Evolutionary conservation across 2,329 filamentous ascomycete genomes (phyloP).

Genomic region (Trichoderma arundinaceum): DNA sequence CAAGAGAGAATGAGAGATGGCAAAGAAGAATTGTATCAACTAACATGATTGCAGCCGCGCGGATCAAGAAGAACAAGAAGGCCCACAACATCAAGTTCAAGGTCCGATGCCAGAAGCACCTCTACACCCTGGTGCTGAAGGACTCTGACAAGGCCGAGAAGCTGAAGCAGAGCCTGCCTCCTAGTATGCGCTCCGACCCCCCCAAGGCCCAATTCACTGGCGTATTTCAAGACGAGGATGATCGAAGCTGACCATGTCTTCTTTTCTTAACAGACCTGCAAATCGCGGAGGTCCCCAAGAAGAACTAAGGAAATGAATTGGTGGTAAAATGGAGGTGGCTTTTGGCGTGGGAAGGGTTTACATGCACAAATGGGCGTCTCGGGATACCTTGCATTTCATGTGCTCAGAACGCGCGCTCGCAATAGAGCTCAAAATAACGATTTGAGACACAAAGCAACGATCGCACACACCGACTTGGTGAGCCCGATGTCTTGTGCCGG

Average conservation of each 20-base stretch:
- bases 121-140: constrained; percentile 99
- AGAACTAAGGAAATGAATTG: constrained; percentile 50
- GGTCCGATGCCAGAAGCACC: constrained; percentile 95
- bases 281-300: constrained; percentile 61
- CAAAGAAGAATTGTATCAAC: constrained; percentile 39
- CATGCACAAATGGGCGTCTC: constrained; percentile 60
- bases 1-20: constrained; percentile 13
- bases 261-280: constrained; percentile 51
- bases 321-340: constrained; percentile 37
- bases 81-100: constrained; percentile 99
- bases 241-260: constrained; percentile 1
- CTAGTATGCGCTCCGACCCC: constrained; percentile 69
- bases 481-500: constrained; percentile 10
- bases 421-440: constrained; percentile 47
- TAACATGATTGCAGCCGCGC: constrained; percentile 65
- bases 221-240: constrained; percentile 29
- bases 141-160: constrained; percentile 99
- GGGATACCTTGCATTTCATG: constrained; percentile 60
- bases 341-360: constrained; percentile 43
- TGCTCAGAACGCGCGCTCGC: constrained; percentile 48
- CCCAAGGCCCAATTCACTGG: not conserved
- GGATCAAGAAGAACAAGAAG: constrained; percentile 96
- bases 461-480: constrained; percentile 9
- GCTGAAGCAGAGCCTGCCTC: constrained; percentile 98
- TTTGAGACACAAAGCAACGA: constrained; percentile 41